These are phyloP conservation scores for Apiospora saccharicola DNA, from an alignment of 2,329 filamentous ascomycete genomes.

Conservation along the genomic window DNA sequence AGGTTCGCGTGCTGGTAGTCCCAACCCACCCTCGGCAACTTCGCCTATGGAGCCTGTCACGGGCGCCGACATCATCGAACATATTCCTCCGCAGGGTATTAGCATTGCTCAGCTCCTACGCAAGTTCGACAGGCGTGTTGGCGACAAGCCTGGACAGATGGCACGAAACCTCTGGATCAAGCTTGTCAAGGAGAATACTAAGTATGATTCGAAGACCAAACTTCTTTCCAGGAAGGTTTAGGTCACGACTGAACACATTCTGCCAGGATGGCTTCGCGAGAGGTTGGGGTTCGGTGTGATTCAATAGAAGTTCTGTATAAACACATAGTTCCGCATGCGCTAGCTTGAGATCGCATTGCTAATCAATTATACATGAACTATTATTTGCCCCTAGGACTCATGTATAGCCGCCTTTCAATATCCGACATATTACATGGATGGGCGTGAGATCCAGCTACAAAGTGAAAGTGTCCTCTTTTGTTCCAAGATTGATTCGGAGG, in stretches of 20 bases:
- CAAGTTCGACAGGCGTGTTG: conserved; percentile 61
- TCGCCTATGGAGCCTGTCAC: conserved; percentile 51
- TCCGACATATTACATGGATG: not conserved
- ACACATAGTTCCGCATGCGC: conserved; percentile 17
- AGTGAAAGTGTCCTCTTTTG: not conserved
- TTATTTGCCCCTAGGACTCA: not conserved
- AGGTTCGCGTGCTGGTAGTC: conserved; percentile 69
- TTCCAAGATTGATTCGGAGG: not conserved
- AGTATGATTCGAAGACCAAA: conserved; percentile 64
- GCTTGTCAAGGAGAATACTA: conserved; percentile 63
- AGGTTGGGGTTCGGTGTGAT: not conserved
- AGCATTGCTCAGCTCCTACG: conserved; percentile 61
- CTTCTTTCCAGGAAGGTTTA: conserved; percentile 54
- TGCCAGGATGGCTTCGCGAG: not conserved
- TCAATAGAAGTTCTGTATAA: conserved; percentile 22
- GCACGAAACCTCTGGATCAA: conserved; percentile 63
- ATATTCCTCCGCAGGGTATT: conserved; percentile 60
- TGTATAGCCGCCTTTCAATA: not conserved
- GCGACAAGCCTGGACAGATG: conserved; percentile 59
- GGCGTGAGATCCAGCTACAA: not conserved
- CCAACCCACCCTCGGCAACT: conserved; percentile 50
- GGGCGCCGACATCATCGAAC: conserved; percentile 61
- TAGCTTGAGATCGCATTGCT: conserved; percentile 9
- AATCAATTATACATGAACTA: conserved; percentile 12
- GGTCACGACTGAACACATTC: not conserved